Evolutionary conservation across 306 rosid species (phyloP).

Genomic region (Canavalia ensiformis): DNA sequence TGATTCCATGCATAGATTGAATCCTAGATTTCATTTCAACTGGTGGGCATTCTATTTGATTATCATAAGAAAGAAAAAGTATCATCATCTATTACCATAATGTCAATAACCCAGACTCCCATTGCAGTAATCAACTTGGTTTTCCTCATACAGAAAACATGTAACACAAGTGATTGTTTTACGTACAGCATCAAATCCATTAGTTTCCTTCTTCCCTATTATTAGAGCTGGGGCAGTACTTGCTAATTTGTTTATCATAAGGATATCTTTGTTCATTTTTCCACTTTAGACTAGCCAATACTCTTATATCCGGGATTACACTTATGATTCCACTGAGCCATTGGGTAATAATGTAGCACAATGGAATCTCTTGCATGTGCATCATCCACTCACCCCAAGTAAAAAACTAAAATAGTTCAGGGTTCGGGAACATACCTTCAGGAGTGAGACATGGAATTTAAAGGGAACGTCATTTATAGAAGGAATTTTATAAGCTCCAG

Average conservation of each 20-base stretch:
- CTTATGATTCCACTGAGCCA: conserved; percentile 19
- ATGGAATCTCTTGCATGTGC: conserved; percentile 4
- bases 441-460: conserved; percentile 82
- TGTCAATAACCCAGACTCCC: background rate
- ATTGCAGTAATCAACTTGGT: background rate
- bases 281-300: background rate
- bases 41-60: background rate
- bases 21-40: background rate
- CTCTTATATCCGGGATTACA: conserved; percentile 13
- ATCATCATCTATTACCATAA: background rate
- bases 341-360: background rate
- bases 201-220: conserved; percentile 1
- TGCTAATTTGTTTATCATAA: background rate
- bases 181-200: background rate
- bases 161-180: background rate
- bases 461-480: conserved; percentile 85
- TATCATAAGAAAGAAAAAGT: background rate
- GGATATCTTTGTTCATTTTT: conserved; percentile 11
- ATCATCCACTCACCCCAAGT: conserved; percentile 23
- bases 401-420: conserved; percentile 35
- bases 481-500: conserved; percentile 93
- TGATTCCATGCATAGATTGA: background rate
- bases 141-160: background rate
- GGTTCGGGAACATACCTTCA: conserved; percentile 69
- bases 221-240: background rate